phyloP scores from a whole-genome alignment of 495 filamentous ascomycete genomes.

The Penicillium nucicola region DNA sequence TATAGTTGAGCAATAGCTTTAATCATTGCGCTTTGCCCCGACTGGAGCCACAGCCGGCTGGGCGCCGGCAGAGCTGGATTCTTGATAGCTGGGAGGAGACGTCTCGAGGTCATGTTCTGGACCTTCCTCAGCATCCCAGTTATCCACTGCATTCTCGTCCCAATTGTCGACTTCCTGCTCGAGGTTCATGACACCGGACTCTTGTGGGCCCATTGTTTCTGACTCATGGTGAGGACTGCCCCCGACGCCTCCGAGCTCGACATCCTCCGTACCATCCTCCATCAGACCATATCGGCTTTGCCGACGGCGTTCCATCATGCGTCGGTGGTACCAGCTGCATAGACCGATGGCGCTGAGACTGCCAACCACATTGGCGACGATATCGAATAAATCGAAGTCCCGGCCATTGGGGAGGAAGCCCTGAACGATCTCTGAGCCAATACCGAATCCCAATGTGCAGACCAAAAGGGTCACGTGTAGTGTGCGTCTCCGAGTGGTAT shows the following conservation, averaged over 20 bases:
- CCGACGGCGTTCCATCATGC: conserved; percentile 90
- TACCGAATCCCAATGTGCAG: conserved; percentile 67
- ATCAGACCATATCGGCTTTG: conserved; percentile 68
- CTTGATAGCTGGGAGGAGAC: conserved; percentile 20
- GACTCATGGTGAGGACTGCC: conserved; percentile 43
- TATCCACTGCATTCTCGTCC: conserved; percentile 77
- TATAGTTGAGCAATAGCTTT: neutral
- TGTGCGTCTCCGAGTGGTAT: conserved; percentile 79
- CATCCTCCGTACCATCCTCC: conserved; percentile 49
- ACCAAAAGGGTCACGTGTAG: conserved; percentile 81
- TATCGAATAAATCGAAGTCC: conserved; percentile 78
- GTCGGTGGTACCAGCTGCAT: conserved; percentile 86
- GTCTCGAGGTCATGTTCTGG: conserved; percentile 10
- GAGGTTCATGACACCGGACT: conserved; percentile 51
- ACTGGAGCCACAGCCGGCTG: neutral
- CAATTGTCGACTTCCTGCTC: conserved; percentile 79
- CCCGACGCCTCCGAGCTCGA: conserved; percentile 53
- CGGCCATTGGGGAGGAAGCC: conserved; percentile 76
- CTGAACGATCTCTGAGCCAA: conserved; percentile 87
- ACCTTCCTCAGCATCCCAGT: conserved; percentile 65
- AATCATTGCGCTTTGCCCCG: conserved; percentile 20
- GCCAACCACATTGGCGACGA: conserved; percentile 84
- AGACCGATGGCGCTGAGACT: conserved; percentile 66
- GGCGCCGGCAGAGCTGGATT: conserved; percentile 2
- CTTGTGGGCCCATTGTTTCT: conserved; percentile 56